Conservation (phyloP, 306 rosid species). For the Castanea mollissima region DNA sequence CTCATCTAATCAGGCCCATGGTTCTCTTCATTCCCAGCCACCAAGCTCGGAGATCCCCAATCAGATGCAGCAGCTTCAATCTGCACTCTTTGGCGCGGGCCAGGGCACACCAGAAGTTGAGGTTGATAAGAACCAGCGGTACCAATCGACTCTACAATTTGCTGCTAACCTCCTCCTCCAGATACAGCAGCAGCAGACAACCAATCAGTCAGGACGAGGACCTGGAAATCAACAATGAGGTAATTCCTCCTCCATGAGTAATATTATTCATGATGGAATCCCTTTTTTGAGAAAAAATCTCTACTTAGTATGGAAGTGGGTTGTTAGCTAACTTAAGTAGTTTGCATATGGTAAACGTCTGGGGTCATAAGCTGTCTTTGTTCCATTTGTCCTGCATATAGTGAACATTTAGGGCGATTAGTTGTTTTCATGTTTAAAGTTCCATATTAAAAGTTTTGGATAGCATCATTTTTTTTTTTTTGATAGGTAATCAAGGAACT, state of each 20-base stretch:
- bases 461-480: background rate
- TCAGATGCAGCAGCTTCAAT: conserved; percentile 66
- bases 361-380: background rate
- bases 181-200: conserved; percentile 74
- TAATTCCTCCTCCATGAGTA: conserved; percentile 32
- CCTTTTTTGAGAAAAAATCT: conserved; percentile 14
- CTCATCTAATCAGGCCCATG: conserved; percentile 51
- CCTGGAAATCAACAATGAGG: conserved; percentile 85
- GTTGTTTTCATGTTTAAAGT: background rate
- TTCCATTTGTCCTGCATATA: conserved; percentile 14
- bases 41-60: conserved; percentile 57
- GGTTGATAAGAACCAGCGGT: conserved; percentile 84
- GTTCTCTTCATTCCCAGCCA: conserved; percentile 51
- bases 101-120: conserved; percentile 76
- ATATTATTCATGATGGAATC: conserved; percentile 7
- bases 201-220: conserved; percentile 56
- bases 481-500: no score
- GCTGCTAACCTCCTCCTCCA: conserved; percentile 95
- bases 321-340: conserved; percentile 9
- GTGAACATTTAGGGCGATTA: background rate
- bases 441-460: conserved; percentile 1
- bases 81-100: conserved; percentile 54
- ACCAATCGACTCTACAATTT: conserved; percentile 83
- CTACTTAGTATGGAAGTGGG: background rate
- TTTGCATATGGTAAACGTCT: conserved; percentile 13